These are phyloP conservation scores for Kuraishia hungarica DNA, from an alignment of 805 yeast species.

Conservation along the genomic window DNA sequence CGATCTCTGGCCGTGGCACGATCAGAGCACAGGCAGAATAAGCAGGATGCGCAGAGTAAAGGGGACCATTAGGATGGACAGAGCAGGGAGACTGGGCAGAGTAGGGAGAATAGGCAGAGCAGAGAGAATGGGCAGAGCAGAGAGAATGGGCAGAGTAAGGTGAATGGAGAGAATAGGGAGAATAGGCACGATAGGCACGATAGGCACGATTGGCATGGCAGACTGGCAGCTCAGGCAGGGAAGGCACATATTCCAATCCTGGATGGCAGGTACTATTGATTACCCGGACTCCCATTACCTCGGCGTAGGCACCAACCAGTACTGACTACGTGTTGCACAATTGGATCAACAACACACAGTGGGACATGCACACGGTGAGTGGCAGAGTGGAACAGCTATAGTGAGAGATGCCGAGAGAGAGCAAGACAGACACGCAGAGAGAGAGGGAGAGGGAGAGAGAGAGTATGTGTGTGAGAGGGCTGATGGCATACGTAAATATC, in stretches of 20 bases:
- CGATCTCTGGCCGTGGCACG: too few relatives aligned
- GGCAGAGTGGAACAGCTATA: not conserved
- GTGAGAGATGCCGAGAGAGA: not conserved
- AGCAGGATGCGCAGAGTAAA: too few relatives aligned
- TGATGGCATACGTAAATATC: not conserved
- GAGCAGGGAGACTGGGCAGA: too few relatives aligned
- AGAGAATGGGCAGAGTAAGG: too few relatives aligned
- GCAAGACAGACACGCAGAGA: not conserved
- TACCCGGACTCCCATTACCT: not conserved
- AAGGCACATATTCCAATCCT: too few relatives aligned
- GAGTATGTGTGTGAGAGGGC: not conserved
- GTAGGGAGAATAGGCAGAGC: too few relatives aligned
- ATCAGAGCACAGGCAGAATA: too few relatives aligned
- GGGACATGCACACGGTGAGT: not conserved
- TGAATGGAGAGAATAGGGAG: too few relatives aligned
- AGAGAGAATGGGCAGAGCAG: too few relatives aligned
- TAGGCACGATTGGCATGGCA: too few relatives aligned
- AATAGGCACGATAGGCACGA: too few relatives aligned
- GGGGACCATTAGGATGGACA: too few relatives aligned
- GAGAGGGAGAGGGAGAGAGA: not conserved
- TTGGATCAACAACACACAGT: not conserved
- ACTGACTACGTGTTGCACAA: not conserved
- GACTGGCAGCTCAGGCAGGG: not conserved
- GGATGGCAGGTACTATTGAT: not conserved
- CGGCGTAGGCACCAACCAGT: not conserved